Evolutionary conservation across 331 rosid species (phyloP).

Genomic region (Saraca asoca): DNA sequence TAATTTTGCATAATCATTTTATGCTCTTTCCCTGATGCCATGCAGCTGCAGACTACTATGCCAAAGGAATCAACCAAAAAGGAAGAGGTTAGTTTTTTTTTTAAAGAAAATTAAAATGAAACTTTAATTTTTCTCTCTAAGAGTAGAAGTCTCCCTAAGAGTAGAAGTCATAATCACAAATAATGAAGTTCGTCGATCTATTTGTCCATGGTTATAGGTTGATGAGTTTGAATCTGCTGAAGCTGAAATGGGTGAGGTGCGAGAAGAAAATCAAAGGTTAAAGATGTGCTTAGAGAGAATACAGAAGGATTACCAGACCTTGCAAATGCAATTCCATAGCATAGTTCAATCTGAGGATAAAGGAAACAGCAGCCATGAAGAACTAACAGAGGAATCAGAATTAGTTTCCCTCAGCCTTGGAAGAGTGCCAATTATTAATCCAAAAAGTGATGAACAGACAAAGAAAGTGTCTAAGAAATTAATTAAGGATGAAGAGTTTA

Average conservation of each 20-base stretch:
- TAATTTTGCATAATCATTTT: constrained; percentile 13
- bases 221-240: constrained; percentile 61
- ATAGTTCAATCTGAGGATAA: constrained; percentile 34
- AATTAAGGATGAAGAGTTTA: constrained; percentile 27
- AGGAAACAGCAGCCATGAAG: background rate
- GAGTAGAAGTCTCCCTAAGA: background rate
- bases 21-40: constrained; percentile 34
- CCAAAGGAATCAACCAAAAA: constrained; percentile 45
- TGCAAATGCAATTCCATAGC: constrained; percentile 58
- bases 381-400: constrained; percentile 53
- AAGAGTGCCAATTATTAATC: constrained; percentile 43
- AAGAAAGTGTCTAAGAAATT: constrained; percentile 17
- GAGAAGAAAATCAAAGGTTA: constrained; percentile 74
- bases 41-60: constrained; percentile 36
- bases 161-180: background rate
- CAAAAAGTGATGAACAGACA: constrained; percentile 41
- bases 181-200: background rate
- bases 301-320: constrained; percentile 62
- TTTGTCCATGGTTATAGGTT: constrained; percentile 25
- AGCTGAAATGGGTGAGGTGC: constrained; percentile 68
- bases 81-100: constrained; percentile 48
- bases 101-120: background rate
- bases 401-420: constrained; percentile 82
- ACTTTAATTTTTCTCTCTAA: background rate
- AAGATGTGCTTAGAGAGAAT: constrained; percentile 56